Conservation (phyloP, 768 basidiomycete species). For the Suillus cothurnatus region DNA sequence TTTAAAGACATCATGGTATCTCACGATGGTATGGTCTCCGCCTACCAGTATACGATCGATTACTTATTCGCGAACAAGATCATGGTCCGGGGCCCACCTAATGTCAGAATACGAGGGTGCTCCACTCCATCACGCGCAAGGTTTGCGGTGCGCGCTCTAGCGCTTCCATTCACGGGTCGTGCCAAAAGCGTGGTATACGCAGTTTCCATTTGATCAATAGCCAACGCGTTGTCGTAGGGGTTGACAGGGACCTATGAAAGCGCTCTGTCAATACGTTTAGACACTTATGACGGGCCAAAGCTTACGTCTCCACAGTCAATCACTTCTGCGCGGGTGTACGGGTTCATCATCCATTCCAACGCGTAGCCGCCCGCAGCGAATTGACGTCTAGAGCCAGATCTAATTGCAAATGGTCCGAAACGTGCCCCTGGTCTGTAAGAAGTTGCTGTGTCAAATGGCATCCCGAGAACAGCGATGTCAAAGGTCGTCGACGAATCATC, state of each 20-base stretch:
- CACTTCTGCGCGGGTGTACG: constrained; percentile 56
- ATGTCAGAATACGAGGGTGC: constrained; percentile 71
- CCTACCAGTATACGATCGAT: constrained; percentile 44
- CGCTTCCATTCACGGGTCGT: constrained; percentile 40
- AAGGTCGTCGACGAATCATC: constrained; percentile 53
- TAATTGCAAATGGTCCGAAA: constrained; percentile 79
- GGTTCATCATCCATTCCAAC: constrained; percentile 62
- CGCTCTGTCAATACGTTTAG: neutral
- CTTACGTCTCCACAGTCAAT: constrained; percentile 82
- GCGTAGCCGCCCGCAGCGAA: constrained; percentile 58
- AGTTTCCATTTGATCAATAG: constrained; percentile 78
- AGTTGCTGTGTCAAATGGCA: constrained; percentile 70
- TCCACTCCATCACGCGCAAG: constrained; percentile 53
- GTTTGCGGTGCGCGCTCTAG: constrained; percentile 10
- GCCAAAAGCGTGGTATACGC: constrained; percentile 71
- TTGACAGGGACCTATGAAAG: constrained; percentile 60
- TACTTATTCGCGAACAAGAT: neutral
- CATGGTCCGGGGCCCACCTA: constrained; percentile 7
- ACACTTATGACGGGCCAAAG: neutral
- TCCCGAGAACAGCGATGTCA: constrained; percentile 74
- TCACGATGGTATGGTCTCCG: constrained; percentile 80
- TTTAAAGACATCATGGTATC: neutral
- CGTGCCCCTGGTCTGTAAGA: constrained; percentile 60
- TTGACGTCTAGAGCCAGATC: constrained; percentile 68
- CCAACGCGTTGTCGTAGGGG: constrained; percentile 76